These are phyloP conservation scores for Ophiocordyceps camponoti-saundersi DNA, from an alignment of 2,329 filamentous ascomycete species.

Conservation along the genomic window DNA sequence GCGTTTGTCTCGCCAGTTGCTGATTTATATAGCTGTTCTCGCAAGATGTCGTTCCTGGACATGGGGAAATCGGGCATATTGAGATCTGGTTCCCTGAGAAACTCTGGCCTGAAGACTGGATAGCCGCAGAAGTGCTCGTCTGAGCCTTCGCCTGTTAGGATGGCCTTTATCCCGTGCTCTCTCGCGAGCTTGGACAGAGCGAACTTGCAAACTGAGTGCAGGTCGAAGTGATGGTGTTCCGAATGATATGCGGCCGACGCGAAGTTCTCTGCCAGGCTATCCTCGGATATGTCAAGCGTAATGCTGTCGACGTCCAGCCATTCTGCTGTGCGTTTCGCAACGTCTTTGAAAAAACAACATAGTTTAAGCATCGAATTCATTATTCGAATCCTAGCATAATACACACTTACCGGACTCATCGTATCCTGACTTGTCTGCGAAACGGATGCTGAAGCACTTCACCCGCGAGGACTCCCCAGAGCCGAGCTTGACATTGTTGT, in stretches of 20 bases:
- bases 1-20: not conserved
- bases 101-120: conserved; percentile 24
- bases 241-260: conserved; percentile 12
- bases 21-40: not conserved
- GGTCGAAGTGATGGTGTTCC: conserved; percentile 21
- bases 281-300: conserved; percentile 11
- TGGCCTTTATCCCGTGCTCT: conserved; percentile 31
- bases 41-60: not conserved
- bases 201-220: conserved; percentile 34
- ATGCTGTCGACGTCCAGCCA: conserved; percentile 14
- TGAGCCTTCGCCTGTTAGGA: conserved; percentile 33
- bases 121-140: conserved; percentile 41
- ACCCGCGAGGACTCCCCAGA: conserved; percentile 15
- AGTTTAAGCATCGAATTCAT: conserved; percentile 3
- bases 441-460: conserved; percentile 32
- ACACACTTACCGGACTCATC: conserved; percentile 18
- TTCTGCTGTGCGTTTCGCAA: conserved; percentile 15
- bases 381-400: too few species aligned
- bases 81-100: conserved; percentile 28
- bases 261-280: conserved; percentile 12
- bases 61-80: conserved; percentile 13
- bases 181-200: conserved; percentile 27
- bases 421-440: conserved; percentile 27
- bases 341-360: conserved; percentile 4
- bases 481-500: conserved; percentile 28